Conservation (phyloP, 768 basidiomycete genomes). For the Calocera cornea region DNA sequence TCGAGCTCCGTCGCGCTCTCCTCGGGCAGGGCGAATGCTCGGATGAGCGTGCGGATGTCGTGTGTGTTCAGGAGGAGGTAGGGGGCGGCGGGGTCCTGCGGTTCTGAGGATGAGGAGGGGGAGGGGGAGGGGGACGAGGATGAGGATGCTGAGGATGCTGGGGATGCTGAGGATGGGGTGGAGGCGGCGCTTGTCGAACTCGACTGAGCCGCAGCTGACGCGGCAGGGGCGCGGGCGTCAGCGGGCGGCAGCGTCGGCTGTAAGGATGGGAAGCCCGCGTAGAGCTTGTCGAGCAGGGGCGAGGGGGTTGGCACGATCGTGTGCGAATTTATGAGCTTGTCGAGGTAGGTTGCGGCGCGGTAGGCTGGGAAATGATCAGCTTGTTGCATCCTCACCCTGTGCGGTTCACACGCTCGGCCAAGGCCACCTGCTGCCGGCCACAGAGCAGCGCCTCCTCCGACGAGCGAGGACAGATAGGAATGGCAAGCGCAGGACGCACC, state of each 20-base stretch:
- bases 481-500: conserved; percentile 29
- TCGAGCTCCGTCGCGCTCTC: not conserved
- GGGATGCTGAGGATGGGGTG: too few species aligned
- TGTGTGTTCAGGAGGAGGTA: not conserved
- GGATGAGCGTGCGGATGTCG: not conserved
- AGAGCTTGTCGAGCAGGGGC: not conserved
- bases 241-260: not conserved
- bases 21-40: not conserved
- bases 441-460: too few species aligned
- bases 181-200: too few species aligned
- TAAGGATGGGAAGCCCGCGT: not conserved
- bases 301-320: not conserved
- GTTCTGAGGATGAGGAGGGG: not conserved
- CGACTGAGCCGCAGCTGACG: too few species aligned
- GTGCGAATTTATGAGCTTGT: not conserved
- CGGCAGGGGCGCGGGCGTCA: too few species aligned
- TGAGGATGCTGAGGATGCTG: not conserved
- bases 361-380: not conserved
- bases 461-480: not conserved
- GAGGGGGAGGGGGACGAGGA: not conserved
- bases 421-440: too few species aligned
- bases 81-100: not conserved
- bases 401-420: too few species aligned
- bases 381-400: not conserved
- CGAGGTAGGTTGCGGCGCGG: not conserved